phyloP scores from a whole-genome alignment of 1,139 yeast genomes.

The Geotrichum australiense region DNA sequence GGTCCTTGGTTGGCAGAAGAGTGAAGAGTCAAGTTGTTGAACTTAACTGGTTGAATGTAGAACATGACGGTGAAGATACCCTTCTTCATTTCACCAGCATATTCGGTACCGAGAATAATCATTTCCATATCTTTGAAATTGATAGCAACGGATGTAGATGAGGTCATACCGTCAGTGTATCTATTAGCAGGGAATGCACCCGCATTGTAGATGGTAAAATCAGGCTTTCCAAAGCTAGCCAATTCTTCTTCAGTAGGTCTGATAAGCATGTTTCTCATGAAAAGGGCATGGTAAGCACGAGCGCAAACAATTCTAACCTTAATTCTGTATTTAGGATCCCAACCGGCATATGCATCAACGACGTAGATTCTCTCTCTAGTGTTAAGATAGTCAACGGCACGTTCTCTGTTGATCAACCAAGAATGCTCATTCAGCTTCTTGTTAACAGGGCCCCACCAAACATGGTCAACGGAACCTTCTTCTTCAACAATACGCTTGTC shows the following conservation, averaged over 20 bases:
- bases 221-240: slow-evolving; percentile 90
- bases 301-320: slow-evolving; percentile 97
- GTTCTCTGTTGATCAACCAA: slow-evolving; percentile 92
- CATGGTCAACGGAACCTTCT: slow-evolving; percentile 68
- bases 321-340: slow-evolving; percentile 98
- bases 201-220: slow-evolving; percentile 96
- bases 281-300: slow-evolving; percentile 95
- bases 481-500: slow-evolving; percentile 98
- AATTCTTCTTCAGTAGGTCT: slow-evolving; percentile 90
- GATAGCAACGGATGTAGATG: slow-evolving; percentile 90
- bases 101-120: slow-evolving; percentile 97
- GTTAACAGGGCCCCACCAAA: slow-evolving; percentile 99
- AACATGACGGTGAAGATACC: slow-evolving; percentile 99
- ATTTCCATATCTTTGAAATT: slow-evolving; percentile 97
- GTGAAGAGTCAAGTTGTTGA: slow-evolving; percentile 86
- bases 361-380: slow-evolving; percentile 92
- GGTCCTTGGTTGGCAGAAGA: slow-evolving; percentile 92
- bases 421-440: slow-evolving; percentile 90
- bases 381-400: slow-evolving; percentile 95
- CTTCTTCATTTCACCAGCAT: slow-evolving; percentile 99
- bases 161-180: slow-evolving; percentile 96
- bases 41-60: slow-evolving; percentile 94
- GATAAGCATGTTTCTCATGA: slow-evolving; percentile 97
- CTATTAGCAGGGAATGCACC: slow-evolving; percentile 99
- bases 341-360: slow-evolving; percentile 96